Base-by-base conservation (phyloP, 2,329 filamentous ascomycete species). In the Colletotrichum lini region DNA sequence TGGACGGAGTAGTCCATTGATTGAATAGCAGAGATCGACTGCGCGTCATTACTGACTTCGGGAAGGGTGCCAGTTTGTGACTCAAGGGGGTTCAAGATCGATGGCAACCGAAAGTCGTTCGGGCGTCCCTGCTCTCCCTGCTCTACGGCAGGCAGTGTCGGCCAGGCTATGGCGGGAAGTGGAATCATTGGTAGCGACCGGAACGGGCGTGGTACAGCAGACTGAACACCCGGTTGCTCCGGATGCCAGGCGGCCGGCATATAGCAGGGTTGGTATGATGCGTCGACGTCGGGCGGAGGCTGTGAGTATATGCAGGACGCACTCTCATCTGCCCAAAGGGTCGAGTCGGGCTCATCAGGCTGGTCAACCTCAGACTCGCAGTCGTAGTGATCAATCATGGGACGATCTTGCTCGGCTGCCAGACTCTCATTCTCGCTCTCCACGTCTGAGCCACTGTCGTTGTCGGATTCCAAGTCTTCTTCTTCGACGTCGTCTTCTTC, bases 401-500 rank as follows among this genome's bases (percentile, higher is more conserved):
- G 23, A 26, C n/a, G 12, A 13, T 64, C 50, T 38, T 38, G 49
- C 23, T 53, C 60, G 49, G 3, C 7, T 45, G 12, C 49, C 10
- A 30, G 38, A n/a, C 21, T 21, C 23, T 53, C 49, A 13, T 23
- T 63, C 49, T 62, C 50, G 47, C 45, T 49, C 23, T 59, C 65
- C 18, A 30, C 35, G 7, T 70, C 53, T 3, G 26, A 65, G n/a
- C 30, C 53, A n/a, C 23, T 59, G 21, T 67, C 65, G n/a, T n/a
- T 23, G 75, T 77, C 59, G 8, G 52, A 54, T 9, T 73, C 72
- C 16, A 54, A n/a, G 6, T 65, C 64, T 21, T 79, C 76, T 23
- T 79, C 77, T 35, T 76, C 79, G 26, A 23, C 12, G 6, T 42
- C 35, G 16, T 57, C 76, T 16, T 78, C 77, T 38, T 76, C 79